Conservation (phyloP, 306 rosid genomes). For the Lupinus albus region DNA sequence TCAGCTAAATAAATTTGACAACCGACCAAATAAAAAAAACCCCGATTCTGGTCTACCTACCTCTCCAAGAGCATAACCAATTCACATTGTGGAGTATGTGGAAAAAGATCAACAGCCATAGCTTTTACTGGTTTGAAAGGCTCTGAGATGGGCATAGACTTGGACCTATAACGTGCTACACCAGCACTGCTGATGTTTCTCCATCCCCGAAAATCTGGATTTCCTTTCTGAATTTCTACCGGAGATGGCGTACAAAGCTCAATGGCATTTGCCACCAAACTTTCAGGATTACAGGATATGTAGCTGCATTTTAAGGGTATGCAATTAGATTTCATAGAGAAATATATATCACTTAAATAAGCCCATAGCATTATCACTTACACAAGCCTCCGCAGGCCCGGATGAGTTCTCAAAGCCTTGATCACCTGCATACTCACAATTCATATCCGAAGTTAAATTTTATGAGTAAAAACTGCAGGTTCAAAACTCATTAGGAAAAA, state of each 20-base stretch:
- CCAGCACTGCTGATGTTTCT: slow-evolving; percentile 87
- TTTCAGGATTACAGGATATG: slow-evolving; percentile 96
- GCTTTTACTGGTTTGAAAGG: slow-evolving; percentile 85
- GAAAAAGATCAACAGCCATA: slow-evolving; percentile 96
- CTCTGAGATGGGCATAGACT: slow-evolving; percentile 92
- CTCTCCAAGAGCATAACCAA: slow-evolving; percentile 95
- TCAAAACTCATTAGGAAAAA: background rate
- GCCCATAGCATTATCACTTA: slow-evolving; percentile 48
- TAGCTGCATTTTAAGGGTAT: slow-evolving; percentile 62
- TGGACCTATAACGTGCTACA: slow-evolving; percentile 83
- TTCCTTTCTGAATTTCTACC: slow-evolving; percentile 61
- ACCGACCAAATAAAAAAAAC: slow-evolving; percentile 25
- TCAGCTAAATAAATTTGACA: slow-evolving; percentile 26
- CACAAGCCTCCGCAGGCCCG: slow-evolving; percentile 77
- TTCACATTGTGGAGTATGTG: slow-evolving; percentile 87
- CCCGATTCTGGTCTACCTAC: slow-evolving; percentile 41
- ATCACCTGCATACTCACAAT: slow-evolving; percentile 66
- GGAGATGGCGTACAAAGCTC: slow-evolving; percentile 95
- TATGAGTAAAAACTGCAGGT: slow-evolving; percentile 10
- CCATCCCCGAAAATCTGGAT: slow-evolving; percentile 88
- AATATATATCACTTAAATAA: background rate
- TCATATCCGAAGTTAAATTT: slow-evolving; percentile 30
- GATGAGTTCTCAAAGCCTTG: slow-evolving; percentile 85
- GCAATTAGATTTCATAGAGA: slow-evolving; percentile 38
- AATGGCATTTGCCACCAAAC: slow-evolving; percentile 90